These are phyloP conservation scores for Nymphaea thermarum DNA, from an alignment of 164 flowering plant genomes.

Conservation along the genomic window DNA sequence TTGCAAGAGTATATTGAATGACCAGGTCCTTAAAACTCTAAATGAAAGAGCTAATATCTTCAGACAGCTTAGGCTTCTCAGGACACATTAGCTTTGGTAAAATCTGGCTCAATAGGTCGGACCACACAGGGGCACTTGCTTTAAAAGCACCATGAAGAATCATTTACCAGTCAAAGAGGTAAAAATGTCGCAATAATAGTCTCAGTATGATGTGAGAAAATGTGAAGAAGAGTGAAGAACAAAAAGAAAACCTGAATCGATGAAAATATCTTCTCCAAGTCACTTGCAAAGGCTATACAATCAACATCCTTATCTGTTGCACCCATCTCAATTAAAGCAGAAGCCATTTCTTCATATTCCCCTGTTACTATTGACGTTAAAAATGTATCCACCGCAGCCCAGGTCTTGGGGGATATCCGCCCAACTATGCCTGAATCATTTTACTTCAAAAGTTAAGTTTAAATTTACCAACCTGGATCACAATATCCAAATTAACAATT, in stretches of 20 bases:
- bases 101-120: too few relatives aligned
- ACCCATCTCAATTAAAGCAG: slow-evolving; percentile 88
- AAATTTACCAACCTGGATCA: background rate
- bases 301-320: slow-evolving; percentile 70
- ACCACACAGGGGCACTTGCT: too few relatives aligned
- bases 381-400: slow-evolving; percentile 89
- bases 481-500: too few relatives aligned
- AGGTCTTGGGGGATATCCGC: slow-evolving; percentile 88
- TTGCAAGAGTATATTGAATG: too few relatives aligned
- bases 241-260: slow-evolving; percentile 51
- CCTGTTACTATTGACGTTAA: slow-evolving; percentile 60
- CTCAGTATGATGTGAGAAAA: background rate
- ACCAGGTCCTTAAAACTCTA: too few relatives aligned
- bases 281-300: slow-evolving; percentile 68
- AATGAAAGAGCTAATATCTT: too few relatives aligned
- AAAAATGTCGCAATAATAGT: background rate
- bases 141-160: too few relatives aligned
- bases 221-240: too few relatives aligned
- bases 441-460: background rate
- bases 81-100: too few relatives aligned
- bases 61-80: too few relatives aligned
- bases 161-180: background rate
- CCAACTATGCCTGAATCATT: slow-evolving; percentile 77
- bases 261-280: slow-evolving; percentile 75
- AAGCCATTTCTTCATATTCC: slow-evolving; percentile 88